Evolutionary conservation across 2,329 filamentous ascomycete species (phyloP).

Genomic region (Sporothrix mexicana): DNA sequence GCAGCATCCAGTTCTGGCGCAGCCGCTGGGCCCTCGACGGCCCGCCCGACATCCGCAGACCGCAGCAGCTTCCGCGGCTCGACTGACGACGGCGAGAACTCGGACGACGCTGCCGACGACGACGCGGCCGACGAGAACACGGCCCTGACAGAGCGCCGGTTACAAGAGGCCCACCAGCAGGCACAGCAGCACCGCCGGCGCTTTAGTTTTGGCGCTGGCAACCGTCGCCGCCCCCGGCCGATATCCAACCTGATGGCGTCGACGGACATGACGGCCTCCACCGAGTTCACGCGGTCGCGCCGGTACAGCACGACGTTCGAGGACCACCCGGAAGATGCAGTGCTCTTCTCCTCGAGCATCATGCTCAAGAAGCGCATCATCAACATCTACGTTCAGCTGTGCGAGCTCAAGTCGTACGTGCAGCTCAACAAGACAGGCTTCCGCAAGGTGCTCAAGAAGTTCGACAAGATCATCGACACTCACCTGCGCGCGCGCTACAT

Average conservation of each 20-base stretch:
- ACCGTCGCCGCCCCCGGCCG: constrained; percentile 21
- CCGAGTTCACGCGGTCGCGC: constrained; percentile 64
- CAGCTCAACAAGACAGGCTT: constrained; percentile 98
- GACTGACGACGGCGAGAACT: constrained; percentile 64
- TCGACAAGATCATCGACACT: constrained; percentile 91
- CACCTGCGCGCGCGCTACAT: constrained; percentile 81
- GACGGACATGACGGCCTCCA: constrained; percentile 66
- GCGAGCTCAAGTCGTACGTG: constrained; percentile 93
- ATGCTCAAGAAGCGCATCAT: constrained; percentile 92
- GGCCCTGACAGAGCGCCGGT: constrained; percentile 51
- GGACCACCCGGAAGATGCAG: constrained; percentile 77
- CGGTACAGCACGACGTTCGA: constrained; percentile 73
- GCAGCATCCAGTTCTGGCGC: constrained; percentile 33
- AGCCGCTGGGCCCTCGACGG: neutral
- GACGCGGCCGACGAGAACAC: constrained; percentile 64
- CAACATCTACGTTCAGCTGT: constrained; percentile 86
- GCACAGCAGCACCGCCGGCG: constrained; percentile 46
- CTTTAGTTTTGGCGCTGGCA: constrained; percentile 42
- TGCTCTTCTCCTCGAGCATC: constrained; percentile 71
- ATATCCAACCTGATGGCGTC: constrained; percentile 47
- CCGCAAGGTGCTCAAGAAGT: constrained; percentile 96
- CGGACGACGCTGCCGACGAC: constrained; percentile 49
- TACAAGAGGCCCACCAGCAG: constrained; percentile 31
- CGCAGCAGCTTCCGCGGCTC: constrained; percentile 53
- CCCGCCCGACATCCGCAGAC: constrained; percentile 30